Base-by-base conservation (phyloP, 768 basidiomycete species). In the Lentinula detonsa region DNA sequence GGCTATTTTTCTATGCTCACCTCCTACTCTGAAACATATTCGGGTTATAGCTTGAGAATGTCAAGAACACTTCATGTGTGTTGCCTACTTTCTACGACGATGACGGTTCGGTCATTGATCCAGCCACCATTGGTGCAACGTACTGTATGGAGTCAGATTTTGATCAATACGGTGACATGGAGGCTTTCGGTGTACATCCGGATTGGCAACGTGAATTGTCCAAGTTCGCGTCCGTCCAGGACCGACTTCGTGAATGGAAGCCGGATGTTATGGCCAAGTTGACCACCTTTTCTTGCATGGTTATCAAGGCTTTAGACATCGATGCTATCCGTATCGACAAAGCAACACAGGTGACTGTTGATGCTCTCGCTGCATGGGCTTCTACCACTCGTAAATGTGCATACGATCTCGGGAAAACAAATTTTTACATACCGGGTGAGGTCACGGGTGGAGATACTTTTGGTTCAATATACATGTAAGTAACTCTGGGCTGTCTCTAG, bases 301-400 rank as follows among this genome's bases (percentile, higher is more conserved):
- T 86, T 35, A 91, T 97, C 74, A 85, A 85, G 45, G 89, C 94
- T 0, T 84, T 96, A 53, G 95, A 96, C 67, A 79, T 97, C 66
- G 95, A 97, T 70, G 95, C 85, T 61, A 96, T 97, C 70, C 95
- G 95, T 74, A 87, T 97, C 75, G 95, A 96, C 72, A 97, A 97
- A 73, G 85, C 95, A 28, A 96, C 93, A 0, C 95, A 97, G 70
- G 83, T 97, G 60, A 91, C 92, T 4, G 85, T 96, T 13, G 85
- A 87, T 59, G 91, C 89, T 3, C 79, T 95, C 56, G 80, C 91
- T 3, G 68, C 77, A 0, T 97, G 95, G 95, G 78, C 91, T 0
- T 73, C 85, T 0, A 77, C 79, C 59, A 91, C 93, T 1, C 82
- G 92, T 49, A 75, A 80, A 11, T 96, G 95, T 70, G 95, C 95